Evolutionary conservation across 345 rosid species (phyloP), one percentile per base, ranked within the genome.

Genomic region (Carallia pectinifolia): DNA sequence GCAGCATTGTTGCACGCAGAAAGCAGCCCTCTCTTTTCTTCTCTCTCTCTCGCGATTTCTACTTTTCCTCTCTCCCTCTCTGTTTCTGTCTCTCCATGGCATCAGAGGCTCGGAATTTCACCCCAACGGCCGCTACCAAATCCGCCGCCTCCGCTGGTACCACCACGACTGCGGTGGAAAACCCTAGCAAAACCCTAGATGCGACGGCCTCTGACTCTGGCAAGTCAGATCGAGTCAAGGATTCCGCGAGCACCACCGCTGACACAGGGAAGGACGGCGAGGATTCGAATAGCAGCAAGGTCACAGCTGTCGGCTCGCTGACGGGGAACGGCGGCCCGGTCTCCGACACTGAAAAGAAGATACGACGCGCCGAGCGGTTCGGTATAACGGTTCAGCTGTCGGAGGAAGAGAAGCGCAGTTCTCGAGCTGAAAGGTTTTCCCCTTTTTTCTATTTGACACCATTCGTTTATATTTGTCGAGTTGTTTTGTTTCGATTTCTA

Each of bases 291-390:
- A 66, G 47, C 50, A 30, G 44, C 67, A 48, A 69, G 65, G 74
- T 1, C 10, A 18, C 79, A 37, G 7, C 79, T 2, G 44, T 44
- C 67, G 79, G 69, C 66, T 61, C 86, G 27, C 58, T 37, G 34
- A 71, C 74, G 0, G 87, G 65, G 13, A 67, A 84, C 71, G 34
- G 4, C n/a, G 87, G 74, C 39, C 78, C 81, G 5, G 88, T 75
- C 19, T 72, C 86, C 68, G 83, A 85, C 61, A 72, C 81, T 40
- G 87, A 86, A 88, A 92, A 85, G 77, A 92, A 92, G 89, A 89
- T 89, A 58, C 93, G 89, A 30, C 90, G 99, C 54, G 99, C 99
- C 6, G 97, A 95, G 86, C 83, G 99, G 63, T 95, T 95, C 60
- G 99, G 97, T 3, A 76, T 90, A 58, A 80, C 85, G 19, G 93